phyloP scores from a whole-genome alignment of 1,284 basidiomycete species.

The Cutaneotrichosporon mucoides region DNA sequence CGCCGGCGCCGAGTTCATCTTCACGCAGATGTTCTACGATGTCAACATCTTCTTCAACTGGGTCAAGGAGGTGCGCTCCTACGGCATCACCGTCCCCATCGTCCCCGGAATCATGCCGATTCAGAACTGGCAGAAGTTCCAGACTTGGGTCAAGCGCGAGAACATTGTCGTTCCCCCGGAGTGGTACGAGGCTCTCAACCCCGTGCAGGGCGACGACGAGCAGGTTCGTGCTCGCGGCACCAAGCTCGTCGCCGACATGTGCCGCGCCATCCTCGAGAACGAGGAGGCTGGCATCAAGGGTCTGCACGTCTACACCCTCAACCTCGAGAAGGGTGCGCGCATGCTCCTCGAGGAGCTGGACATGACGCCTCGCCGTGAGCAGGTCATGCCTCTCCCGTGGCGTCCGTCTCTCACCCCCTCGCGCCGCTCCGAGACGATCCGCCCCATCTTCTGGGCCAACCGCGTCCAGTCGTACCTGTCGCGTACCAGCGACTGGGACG shows the following conservation, averaged over 20 bases:
- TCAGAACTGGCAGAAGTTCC: slow-evolving; percentile 96
- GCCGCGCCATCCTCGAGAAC: slow-evolving; percentile 65
- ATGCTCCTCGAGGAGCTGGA: slow-evolving; percentile 85
- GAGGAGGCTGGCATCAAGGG: slow-evolving; percentile 76
- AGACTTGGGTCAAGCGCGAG: slow-evolving; percentile 84
- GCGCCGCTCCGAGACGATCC: slow-evolving; percentile 79
- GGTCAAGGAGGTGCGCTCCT: slow-evolving; percentile 75
- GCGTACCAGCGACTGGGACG: slow-evolving; percentile 92
- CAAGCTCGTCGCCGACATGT: slow-evolving; percentile 83
- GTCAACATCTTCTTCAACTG: slow-evolving; percentile 77
- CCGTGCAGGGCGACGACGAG: slow-evolving; percentile 86
- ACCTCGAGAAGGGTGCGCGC: slow-evolving; percentile 90
- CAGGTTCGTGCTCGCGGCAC: slow-evolving; percentile 84
- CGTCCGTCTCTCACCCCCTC: slow-evolving; percentile 87
- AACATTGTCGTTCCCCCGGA: slow-evolving; percentile 75
- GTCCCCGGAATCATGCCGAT: slow-evolving; percentile 91
- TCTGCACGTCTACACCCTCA: slow-evolving; percentile 97
- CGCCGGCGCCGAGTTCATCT: slow-evolving; percentile 90
- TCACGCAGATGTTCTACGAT: slow-evolving; percentile 98
- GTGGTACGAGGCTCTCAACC: slow-evolving; percentile 77
- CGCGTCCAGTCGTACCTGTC: slow-evolving; percentile 84
- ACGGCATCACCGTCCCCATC: slow-evolving; percentile 89
- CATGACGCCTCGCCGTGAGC: slow-evolving; percentile 77
- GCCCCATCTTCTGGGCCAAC: slow-evolving; percentile 87
- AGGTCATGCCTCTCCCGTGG: slow-evolving; percentile 86